phyloP scores from a whole-genome alignment of 495 filamentous ascomycete species.

The Tetracladium setigerum region DNA sequence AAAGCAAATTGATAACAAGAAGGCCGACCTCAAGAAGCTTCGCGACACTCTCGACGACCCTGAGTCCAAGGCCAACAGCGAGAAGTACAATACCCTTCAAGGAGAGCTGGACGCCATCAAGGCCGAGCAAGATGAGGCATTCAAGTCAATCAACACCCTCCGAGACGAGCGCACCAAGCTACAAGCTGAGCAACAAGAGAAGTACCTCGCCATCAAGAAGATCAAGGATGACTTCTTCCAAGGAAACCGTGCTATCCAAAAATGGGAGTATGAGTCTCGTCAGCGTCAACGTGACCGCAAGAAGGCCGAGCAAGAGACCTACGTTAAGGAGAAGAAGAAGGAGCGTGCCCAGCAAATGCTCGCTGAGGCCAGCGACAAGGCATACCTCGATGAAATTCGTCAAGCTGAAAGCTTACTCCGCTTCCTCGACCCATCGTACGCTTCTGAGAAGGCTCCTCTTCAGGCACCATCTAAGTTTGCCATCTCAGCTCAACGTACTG shows the following conservation, averaged over 20 bases:
- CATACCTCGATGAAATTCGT: conserved; percentile 86
- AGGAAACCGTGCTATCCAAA: conserved; percentile 64
- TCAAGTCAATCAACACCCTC: conserved; percentile 76
- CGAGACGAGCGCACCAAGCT: conserved; percentile 83
- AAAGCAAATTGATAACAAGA: conserved; percentile 77
- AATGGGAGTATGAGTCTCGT: conserved; percentile 68
- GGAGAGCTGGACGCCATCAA: conserved; percentile 83
- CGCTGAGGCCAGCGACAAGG: conserved; percentile 82
- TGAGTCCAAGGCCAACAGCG: conserved; percentile 79
- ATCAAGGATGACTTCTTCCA: conserved; percentile 82
- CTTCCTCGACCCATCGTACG: conserved; percentile 76
- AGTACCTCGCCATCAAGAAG: conserved; percentile 68
- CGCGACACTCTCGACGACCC: conserved; percentile 84
- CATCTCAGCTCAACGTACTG: conserved; percentile 71
- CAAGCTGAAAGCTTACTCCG: conserved; percentile 77
- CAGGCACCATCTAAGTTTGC: conserved; percentile 57
- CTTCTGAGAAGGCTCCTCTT: conserved; percentile 56
- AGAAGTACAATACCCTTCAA: conserved; percentile 73
- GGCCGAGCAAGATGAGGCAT: conserved; percentile 80
- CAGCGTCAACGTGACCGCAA: conserved; percentile 62
- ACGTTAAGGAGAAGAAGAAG: conserved; percentile 65
- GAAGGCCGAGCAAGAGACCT: conserved; percentile 69
- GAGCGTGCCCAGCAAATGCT: conserved; percentile 78
- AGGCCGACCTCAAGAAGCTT: conserved; percentile 75
- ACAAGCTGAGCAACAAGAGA: conserved; percentile 73